These are phyloP conservation scores for Coffea eugenioides DNA, from an alignment of 257 asterid species.

Conservation along the genomic window DNA sequence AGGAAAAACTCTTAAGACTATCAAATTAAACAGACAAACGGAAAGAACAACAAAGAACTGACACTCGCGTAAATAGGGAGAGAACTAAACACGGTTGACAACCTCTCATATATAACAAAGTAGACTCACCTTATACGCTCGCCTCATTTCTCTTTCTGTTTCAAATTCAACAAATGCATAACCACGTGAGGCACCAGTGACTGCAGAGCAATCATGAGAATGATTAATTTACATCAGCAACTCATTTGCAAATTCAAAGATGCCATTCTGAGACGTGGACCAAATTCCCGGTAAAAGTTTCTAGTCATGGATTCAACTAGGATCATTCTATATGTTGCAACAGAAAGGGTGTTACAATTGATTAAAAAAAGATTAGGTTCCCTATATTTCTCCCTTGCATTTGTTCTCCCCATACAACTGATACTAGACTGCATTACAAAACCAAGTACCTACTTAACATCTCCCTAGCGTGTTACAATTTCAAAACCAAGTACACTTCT, in stretches of 20 bases:
- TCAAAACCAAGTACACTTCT: neutral
- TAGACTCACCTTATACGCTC: constrained; percentile 70
- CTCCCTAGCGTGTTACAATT: neutral
- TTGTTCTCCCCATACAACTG: neutral
- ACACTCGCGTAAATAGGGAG: no score
- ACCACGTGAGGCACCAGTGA: constrained; percentile 94
- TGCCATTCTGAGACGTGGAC: neutral
- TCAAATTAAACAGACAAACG: neutral
- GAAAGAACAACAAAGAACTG: neutral
- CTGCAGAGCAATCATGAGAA: constrained; percentile 35
- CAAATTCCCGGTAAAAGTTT: neutral
- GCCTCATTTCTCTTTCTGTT: constrained; percentile 78
- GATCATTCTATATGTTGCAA: no score
- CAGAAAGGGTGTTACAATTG: no score
- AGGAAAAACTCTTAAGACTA: no score
- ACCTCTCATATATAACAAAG: constrained; percentile 4
- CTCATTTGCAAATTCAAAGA: neutral
- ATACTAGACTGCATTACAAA: no score
- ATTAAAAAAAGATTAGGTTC: no score
- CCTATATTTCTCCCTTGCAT: neutral
- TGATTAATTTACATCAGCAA: neutral
- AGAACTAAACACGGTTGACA: neutral
- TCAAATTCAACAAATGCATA: constrained; percentile 94
- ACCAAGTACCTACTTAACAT: neutral
- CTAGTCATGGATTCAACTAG: neutral